Base-by-base conservation (phyloP, 768 basidiomycete species). In the Porphyrellus cyaneotinctus region DNA sequence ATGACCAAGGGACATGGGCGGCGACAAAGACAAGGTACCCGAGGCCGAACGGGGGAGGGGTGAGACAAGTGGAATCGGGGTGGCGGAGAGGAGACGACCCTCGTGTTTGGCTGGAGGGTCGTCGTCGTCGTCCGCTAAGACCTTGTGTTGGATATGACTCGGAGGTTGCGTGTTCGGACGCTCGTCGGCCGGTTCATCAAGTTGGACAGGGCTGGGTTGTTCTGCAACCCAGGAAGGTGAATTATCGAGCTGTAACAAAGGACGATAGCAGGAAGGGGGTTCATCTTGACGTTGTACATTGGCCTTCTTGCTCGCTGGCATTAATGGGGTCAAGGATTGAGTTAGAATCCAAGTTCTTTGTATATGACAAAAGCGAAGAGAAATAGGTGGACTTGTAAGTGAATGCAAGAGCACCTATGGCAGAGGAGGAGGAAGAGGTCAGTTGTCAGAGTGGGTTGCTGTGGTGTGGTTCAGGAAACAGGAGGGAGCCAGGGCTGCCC, bases 241-340 rank as follows among this genome's bases (percentile, higher is more conserved):
- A 57, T 68, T 59, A 67, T 69, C 63, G 13, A 67, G 61, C n/a
- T 63, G 67, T 67, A 69, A 49, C 51, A 69, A 56, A 51, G 65
- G 69, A 15, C 67, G 61, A 43, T 58, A 65, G 47, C 63, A 55
- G 46, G 54, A 24, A 57, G 52, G 48, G 15, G 55, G 24, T 26
- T 70, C 58, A 38, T 58, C 38, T 54, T 63, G 67, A 49, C 20
- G 53, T 6, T 52, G 49, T 33, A 49, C 67, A 69, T 69, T 58
- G 51, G 57, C 11, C 48, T 57, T 57, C 37, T 60, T 50, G 61
- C 43, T 59, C 46, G 69, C 59, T 65, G 57, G 57, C 68, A 69
- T 69, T 69, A 69, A 70, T 58, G 58, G 46, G 50, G 48, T 47
- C 24, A 43, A 42, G 43, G 4, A 10, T 35, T 11, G 56, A 32